These are phyloP conservation scores for Pseudopyricularia javanii DNA, from an alignment of 2,329 filamentous ascomycete genomes.

Conservation along the genomic window DNA sequence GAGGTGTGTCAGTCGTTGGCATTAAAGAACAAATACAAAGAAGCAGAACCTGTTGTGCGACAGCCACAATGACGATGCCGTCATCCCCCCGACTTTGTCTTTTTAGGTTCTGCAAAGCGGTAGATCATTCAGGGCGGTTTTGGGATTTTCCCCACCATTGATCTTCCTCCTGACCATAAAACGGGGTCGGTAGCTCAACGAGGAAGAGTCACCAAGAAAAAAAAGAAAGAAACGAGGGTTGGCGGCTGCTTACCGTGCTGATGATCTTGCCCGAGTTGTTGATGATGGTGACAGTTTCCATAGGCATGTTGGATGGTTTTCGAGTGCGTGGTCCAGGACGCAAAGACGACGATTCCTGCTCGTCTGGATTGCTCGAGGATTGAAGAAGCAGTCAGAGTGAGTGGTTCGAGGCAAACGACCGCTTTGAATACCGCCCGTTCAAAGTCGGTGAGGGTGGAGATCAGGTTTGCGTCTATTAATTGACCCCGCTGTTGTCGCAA, in stretches of 20 bases:
- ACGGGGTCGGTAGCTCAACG: neutral
- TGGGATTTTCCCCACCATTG: neutral
- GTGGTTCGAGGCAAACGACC: too few relatives aligned
- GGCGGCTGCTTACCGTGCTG: conserved; percentile 58
- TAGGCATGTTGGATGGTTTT: conserved; percentile 20
- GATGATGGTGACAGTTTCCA: conserved; percentile 77
- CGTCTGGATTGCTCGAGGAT: neutral
- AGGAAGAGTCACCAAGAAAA: neutral
- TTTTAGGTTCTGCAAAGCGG: neutral
- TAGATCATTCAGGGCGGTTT: neutral
- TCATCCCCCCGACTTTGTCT: conserved; percentile 2
- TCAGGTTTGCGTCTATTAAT: too few relatives aligned
- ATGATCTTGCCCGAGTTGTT: conserved; percentile 87
- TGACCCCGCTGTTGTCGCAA: too few relatives aligned
- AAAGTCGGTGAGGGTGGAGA: too few relatives aligned
- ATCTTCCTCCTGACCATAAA: neutral
- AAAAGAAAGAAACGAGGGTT: neutral
- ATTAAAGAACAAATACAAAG: neutral
- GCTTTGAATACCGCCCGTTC: too few relatives aligned
- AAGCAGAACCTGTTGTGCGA: too few relatives aligned
- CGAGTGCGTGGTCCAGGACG: neutral
- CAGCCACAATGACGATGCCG: neutral
- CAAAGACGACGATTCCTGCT: neutral
- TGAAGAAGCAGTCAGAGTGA: neutral
- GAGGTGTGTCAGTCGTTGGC: neutral